These are phyloP conservation scores for Hypoxylon subgilvum DNA, from an alignment of 495 filamentous ascomycete species.

Conservation along the genomic window DNA sequence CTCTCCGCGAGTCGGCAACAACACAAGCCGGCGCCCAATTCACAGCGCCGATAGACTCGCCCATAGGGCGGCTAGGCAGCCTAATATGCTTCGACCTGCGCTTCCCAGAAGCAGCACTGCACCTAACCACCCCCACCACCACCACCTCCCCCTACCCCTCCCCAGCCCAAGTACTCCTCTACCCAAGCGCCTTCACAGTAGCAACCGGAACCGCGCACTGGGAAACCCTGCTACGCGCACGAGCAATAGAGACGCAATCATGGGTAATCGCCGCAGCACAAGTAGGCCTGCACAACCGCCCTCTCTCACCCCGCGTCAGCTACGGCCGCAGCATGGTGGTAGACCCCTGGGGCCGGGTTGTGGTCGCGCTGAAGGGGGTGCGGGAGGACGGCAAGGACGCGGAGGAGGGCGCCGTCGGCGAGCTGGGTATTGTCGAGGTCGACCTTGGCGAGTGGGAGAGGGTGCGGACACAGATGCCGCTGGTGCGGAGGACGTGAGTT, in stretches of 20 bases:
- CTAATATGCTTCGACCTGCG: constrained; percentile 92
- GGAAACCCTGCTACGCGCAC: constrained; percentile 74
- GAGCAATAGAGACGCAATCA: constrained; percentile 88
- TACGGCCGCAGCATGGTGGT: constrained; percentile 91
- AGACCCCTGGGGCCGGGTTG: constrained; percentile 82
- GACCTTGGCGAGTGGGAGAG: constrained; percentile 53
- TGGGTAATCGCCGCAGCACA: constrained; percentile 92
- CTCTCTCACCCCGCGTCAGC: constrained; percentile 63
- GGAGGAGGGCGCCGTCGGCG: constrained; percentile 46
- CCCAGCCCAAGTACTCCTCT: constrained; percentile 76
- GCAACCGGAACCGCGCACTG: constrained; percentile 88
- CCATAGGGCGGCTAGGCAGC: constrained; percentile 74
- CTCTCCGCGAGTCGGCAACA: constrained; percentile 39
- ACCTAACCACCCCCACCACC: constrained; percentile 62
- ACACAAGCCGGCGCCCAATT: constrained; percentile 49
- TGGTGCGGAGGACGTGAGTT: constrained; percentile 61
- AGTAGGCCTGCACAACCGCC: constrained; percentile 75
- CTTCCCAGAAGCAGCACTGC: constrained; percentile 78
- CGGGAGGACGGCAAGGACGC: constrained; percentile 49
- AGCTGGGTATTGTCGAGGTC: constrained; percentile 56
- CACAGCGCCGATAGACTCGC: constrained; percentile 70
- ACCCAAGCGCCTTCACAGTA: constrained; percentile 89
- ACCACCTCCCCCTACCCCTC: not conserved
- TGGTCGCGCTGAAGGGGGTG: constrained; percentile 67
- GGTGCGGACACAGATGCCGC: constrained; percentile 66